A percentile compares a stretch with the other conserved stretches of the same genome.
These are phyloP conservation scores for Phialocephala sp. DNA, from an alignment of 2,329 filamentous ascomycete species.

Conservation along the genomic window DNA sequence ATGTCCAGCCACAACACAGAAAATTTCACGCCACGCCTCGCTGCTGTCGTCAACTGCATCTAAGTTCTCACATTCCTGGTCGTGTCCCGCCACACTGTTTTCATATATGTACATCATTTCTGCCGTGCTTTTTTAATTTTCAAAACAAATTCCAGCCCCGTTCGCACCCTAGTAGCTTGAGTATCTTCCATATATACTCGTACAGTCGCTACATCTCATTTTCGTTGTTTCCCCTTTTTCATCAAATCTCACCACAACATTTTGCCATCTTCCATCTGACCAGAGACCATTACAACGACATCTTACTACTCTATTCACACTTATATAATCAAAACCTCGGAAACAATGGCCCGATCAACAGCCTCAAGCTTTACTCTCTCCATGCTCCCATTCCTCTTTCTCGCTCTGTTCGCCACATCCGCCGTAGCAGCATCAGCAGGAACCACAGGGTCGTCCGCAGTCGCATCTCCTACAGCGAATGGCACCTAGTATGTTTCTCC, in stretches of 20 bases:
- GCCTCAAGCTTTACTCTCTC: constrained; percentile 7
- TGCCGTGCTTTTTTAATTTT: neutral
- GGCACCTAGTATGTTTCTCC: constrained; percentile 20
- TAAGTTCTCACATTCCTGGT: constrained; percentile 3
- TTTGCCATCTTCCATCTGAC: neutral
- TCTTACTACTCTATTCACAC: neutral
- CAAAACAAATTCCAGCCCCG: neutral
- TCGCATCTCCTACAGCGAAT: constrained; percentile 13
- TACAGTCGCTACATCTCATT: constrained; percentile 8
- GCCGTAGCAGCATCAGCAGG: constrained; percentile 9
- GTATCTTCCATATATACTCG: neutral
- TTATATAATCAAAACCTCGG: neutral
- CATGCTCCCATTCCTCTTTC: constrained; percentile 8
- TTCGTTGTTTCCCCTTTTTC: neutral
- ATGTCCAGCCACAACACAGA: neutral
- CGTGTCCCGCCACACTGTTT: constrained; percentile 1
- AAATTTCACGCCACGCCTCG: neutral
- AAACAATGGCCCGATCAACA: constrained; percentile 21
- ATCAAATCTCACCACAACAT: neutral
- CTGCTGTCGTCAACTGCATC: constrained; percentile 5
- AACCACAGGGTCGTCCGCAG: neutral
- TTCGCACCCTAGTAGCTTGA: neutral
- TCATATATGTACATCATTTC: neutral
- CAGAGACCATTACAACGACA: neutral
- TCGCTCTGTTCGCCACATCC: constrained; percentile 13